Evolutionary conservation across 805 yeast genomes (phyloP).

Genomic region (Danielia reshetovae): DNA sequence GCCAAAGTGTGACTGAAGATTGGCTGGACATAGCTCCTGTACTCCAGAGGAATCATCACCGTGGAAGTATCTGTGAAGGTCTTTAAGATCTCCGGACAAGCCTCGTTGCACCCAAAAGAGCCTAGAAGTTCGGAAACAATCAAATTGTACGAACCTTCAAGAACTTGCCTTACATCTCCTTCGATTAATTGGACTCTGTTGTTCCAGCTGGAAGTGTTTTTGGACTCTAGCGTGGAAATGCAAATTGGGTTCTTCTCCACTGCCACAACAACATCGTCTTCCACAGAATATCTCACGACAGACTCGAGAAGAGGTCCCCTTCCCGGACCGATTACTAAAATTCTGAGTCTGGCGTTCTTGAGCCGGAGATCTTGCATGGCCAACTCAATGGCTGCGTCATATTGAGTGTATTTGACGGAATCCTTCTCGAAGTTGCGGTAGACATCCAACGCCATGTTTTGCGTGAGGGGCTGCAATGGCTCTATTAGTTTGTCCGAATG

Average conservation of each 20-base stretch:
- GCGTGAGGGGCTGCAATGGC: conserved; percentile 73
- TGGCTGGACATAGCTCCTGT: conserved; percentile 63
- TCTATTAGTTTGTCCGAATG: conserved; percentile 20
- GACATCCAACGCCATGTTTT: conserved; percentile 52
- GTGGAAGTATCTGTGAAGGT: conserved; percentile 36
- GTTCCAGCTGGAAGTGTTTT: conserved; percentile 51
- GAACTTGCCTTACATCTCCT: conserved; percentile 50
- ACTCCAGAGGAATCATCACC: conserved; percentile 42
- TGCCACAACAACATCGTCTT: conserved; percentile 35
- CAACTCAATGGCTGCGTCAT: conserved; percentile 57
- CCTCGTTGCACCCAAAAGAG: conserved; percentile 89
- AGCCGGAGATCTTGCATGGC: conserved; percentile 39
- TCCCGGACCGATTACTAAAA: conserved; percentile 83
- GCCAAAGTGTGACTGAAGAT: conserved; percentile 43
- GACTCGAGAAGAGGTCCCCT: conserved; percentile 72
- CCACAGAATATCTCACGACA: conserved; percentile 15
- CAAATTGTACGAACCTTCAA: conserved; percentile 37
- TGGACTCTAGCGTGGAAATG: conserved; percentile 42
- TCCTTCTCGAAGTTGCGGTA: conserved; percentile 75
- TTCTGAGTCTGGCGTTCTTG: conserved; percentile 7
- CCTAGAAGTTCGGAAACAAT: conserved; percentile 82
- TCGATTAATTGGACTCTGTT: conserved; percentile 48
- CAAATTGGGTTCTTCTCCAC: conserved; percentile 74
- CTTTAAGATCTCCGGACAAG: conserved; percentile 70
- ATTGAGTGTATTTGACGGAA: conserved; percentile 60